Conservation (phyloP, 768 basidiomycete species). For the Lyophyllum atratum region DNA sequence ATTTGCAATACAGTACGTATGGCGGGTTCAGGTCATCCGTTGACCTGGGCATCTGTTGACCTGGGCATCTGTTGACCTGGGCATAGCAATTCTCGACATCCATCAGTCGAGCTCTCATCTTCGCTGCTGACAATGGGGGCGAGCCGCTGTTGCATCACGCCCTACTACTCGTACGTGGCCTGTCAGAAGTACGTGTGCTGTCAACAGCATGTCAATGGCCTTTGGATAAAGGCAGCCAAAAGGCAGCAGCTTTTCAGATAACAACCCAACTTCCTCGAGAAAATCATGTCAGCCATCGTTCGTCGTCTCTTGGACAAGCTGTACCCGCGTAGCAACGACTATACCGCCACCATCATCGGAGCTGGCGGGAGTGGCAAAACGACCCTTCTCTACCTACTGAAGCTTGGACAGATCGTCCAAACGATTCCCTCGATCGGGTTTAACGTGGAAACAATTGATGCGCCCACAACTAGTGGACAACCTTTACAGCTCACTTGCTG, state of each 20-base stretch:
- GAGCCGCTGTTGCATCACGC: not conserved
- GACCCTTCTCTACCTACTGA: conserved; percentile 46
- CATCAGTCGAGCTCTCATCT: not conserved
- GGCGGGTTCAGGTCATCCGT: too few relatives aligned
- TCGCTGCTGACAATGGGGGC: not conserved
- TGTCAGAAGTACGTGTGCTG: not conserved
- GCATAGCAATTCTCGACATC: not conserved
- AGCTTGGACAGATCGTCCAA: conserved; percentile 36
- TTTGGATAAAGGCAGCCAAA: too few relatives aligned
- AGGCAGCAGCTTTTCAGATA: not conserved
- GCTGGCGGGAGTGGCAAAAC: conserved; percentile 46
- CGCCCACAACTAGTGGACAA: conserved; percentile 23
- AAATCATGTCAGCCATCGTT: conserved; percentile 9
- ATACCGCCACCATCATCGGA: conserved; percentile 34
- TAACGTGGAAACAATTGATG: conserved; percentile 59
- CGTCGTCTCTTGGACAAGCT: conserved; percentile 32
- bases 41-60: too few relatives aligned
- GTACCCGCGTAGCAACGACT: conserved; percentile 17
- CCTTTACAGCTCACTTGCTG: conserved; percentile 55
- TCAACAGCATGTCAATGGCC: not conserved
- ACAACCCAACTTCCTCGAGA: not conserved
- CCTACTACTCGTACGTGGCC: too few relatives aligned
- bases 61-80: not conserved
- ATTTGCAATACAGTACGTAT: too few relatives aligned
- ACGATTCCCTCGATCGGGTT: conserved; percentile 48